These are phyloP conservation scores for Candida orba DNA, from an alignment of 805 yeast species.

Conservation along the genomic window DNA sequence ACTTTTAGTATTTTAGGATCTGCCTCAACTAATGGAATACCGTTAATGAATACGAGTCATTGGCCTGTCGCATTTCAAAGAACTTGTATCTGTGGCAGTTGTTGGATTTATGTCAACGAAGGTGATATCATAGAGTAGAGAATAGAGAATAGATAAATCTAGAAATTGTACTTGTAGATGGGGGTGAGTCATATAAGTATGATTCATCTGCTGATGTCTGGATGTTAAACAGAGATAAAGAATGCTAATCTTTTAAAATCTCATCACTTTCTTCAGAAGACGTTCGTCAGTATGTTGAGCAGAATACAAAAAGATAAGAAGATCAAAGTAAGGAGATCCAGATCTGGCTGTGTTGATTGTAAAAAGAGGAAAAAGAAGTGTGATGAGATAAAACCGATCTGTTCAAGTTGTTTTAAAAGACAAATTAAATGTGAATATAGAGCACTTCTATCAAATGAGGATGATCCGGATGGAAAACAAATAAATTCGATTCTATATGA, in stretches of 20 bases:
- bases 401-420: conserved; percentile 34
- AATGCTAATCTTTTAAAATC: no score
- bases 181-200: no score
- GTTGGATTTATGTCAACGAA: conserved; percentile 47
- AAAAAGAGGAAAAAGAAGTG: conserved; percentile 42
- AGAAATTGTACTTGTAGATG: no score
- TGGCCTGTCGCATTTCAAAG: conserved; percentile 68
- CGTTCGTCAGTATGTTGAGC: background rate
- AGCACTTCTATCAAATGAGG: background rate
- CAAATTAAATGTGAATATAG: conserved; percentile 24
- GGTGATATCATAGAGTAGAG: conserved; percentile 2
- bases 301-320: background rate
- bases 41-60: conserved; percentile 25
- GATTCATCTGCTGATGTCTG: no score
- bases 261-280: no score
- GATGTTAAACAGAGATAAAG: no score
- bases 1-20: conserved; percentile 21
- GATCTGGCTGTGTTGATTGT: conserved; percentile 34
- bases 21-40: conserved; percentile 2
- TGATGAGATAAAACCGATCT: conserved; percentile 39
- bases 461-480: background rate
- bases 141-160: background rate
- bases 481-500: no score
- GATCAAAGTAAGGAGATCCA: conserved; percentile 21
- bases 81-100: conserved; percentile 72